Base-by-base conservation (phyloP, 768 basidiomycete species). In the Mycena sanguinolenta region DNA sequence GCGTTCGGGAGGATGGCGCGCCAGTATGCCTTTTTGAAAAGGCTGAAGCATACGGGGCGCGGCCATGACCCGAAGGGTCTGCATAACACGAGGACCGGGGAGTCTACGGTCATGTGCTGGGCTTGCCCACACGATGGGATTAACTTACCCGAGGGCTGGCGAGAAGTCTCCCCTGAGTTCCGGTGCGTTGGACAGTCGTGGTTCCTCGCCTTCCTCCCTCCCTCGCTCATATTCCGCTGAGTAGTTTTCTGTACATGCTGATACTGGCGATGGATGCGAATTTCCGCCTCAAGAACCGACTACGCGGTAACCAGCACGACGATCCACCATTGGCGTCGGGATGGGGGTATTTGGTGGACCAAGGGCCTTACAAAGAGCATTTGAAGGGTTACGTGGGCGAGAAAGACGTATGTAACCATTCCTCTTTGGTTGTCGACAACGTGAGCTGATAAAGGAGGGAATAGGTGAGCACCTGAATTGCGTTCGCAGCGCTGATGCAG, bases 51-150 rank as follows among this genome's bases (percentile, higher is more conserved):
- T 1, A 55, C 36, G 25, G 70, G 55, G 27, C 63, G 46, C 9
- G 65, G n/a, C 17, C 73, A 46, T 50, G 58, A 32, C 52, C 39
- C 49, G 7, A 50, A 42, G 25, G 74, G 69, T 34, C 28, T 74
- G 16, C 6, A 2, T 27, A 44, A 23, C 27, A 28, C 69, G 9
- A 54, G 61, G 39, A 62, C n/a, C 16, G 58, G 71, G 3, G 64
- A 60, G 14, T 25, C 65, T 2, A 67, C 69, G 2, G 71, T 77
- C 13, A n/a, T 38, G 28, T 77, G 77, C 38, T 77, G 75, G 65
- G 69, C 77, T 2, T 77, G 77, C 57, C 77, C 76, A 0, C 68
- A 46, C 10, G 44, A 46, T 10, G 32, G 32, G 6, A 34, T 5
- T 5, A 42, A 42, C 17, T 16, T 42, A 42, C 39, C 39, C 5